phyloP scores from a whole-genome alignment of 2,329 filamentous ascomycete genomes.

The Colletotrichum tanaceti region DNA sequence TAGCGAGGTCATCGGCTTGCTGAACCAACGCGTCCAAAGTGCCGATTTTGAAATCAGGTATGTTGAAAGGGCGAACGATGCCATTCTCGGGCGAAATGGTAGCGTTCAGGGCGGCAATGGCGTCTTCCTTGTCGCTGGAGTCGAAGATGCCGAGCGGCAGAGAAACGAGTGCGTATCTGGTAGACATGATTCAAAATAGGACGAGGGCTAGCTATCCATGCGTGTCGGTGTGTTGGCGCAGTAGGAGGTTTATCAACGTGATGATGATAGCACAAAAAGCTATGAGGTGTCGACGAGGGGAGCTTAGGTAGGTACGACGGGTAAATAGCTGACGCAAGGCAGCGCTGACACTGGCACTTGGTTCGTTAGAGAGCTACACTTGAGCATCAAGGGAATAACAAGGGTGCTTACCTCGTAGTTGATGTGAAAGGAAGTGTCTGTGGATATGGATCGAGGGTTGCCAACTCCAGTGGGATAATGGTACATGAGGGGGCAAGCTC shows the following conservation, averaged over 20 bases:
- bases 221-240: conserved; percentile 9
- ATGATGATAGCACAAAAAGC: conserved; percentile 5
- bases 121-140: conserved; percentile 82
- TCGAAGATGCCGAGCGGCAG: conserved; percentile 89
- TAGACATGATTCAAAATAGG: conserved; percentile 53
- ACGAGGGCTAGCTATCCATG: conserved; percentile 23
- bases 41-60: conserved; percentile 97
- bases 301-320: not conserved
- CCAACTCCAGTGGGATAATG: not conserved
- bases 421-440: not conserved
- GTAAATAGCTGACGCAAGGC: conserved; percentile 14
- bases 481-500: not conserved
- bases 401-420: not conserved
- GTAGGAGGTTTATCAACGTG: not conserved
- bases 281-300: conserved; percentile 3
- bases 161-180: conserved; percentile 88
- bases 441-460: not conserved
- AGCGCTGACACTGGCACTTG: not conserved
- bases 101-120: conserved; percentile 78
- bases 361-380: not conserved
- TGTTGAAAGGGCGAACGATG: conserved; percentile 78
- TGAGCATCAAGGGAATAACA: not conserved
- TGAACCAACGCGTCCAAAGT: conserved; percentile 94
- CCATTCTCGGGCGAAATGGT: conserved; percentile 81
- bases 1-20: conserved; percentile 93